Base-by-base conservation (phyloP, 805 yeast species). In the Candida stauntonica region DNA sequence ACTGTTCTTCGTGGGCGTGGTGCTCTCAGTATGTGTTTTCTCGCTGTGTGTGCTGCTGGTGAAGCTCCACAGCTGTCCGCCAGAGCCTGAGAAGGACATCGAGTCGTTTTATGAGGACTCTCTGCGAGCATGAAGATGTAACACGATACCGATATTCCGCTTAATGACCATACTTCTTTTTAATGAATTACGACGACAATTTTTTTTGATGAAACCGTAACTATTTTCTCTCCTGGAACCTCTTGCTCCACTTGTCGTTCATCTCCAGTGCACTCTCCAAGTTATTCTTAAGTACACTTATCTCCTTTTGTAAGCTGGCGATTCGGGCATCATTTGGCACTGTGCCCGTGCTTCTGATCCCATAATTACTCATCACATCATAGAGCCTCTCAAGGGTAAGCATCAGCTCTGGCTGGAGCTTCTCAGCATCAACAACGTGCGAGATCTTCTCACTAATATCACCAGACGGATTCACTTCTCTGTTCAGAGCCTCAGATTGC, bases 201-300 rank as follows among this genome's bases (percentile, higher is more conserved):
- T n/a, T n/a, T n/a, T n/a, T n/a, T n/a, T n/a, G n/a, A n/a, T n/a
- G n/a, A n/a, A n/a, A n/a, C n/a, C n/a, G n/a, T n/a, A n/a, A n/a
- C 11, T 7, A 17, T 30, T 29, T 20, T 26, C 21, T 14, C 24
- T 41, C 19, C 12, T 37, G 30, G 20, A 45, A 54, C 29, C 39
- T 47, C 16, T 36, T 36, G 13, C 46, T 51, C 61, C 59, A 57
- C 33, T 52, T 53, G 23, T 55, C 58, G 34, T 51, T 54, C 6
- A 48, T 48, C 24, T 51, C 59, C 34, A 52, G 39, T 14, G 57
- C 54, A 5, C 35, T 33, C 1, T 40, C 41, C 21, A 57, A 36
- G 33, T 50, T 53, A 17, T 32, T 28, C 7, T 39, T 42, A 33
- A 57, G 38, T 5, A 26, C n/a, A 1, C 34, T 33, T 8, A 52